These are phyloP conservation scores for Brettanomyces sp. DNA, from an alignment of 805 yeast genomes.

Conservation along the genomic window DNA sequence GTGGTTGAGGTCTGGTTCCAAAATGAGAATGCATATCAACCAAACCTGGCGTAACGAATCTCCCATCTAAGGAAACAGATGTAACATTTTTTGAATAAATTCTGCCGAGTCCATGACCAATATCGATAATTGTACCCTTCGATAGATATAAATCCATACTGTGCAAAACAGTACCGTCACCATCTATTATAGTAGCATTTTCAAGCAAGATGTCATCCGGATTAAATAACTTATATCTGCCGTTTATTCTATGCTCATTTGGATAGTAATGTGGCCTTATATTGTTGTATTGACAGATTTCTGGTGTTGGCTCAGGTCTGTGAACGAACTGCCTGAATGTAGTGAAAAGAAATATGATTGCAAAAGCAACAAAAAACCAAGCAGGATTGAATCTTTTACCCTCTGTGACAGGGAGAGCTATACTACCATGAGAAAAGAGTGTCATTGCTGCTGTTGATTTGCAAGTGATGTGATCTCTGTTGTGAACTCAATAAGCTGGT, in stretches of 20 bases:
- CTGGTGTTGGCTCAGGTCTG: not conserved
- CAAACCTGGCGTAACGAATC: not conserved
- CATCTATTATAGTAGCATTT: conserved; percentile 2
- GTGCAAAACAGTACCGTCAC: not conserved
- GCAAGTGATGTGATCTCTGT: too few relatives aligned
- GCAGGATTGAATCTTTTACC: not conserved
- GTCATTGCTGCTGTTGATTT: too few relatives aligned
- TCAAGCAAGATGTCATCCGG: not conserved
- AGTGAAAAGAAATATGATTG: not conserved
- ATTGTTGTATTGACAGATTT: not conserved
- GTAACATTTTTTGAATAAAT: not conserved
- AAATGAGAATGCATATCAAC: conserved; percentile 2
- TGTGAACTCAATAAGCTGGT: too few relatives aligned
- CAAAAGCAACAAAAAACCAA: not conserved
- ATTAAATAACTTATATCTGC: not conserved
- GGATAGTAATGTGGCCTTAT: conserved; percentile 1
- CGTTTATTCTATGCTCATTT: not conserved
- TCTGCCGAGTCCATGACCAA: not conserved
- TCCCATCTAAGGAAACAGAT: not conserved
- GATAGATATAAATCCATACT: not conserved
- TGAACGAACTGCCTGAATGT: not conserved
- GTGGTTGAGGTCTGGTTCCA: conserved; percentile 2
- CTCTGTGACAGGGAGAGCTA: not conserved
- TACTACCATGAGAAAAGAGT: not conserved
- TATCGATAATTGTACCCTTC: conserved; percentile 1